Percentiles rank a stretch among this genome's conserved stretches.
These are phyloP conservation scores for Mucor ambiguus DNA, from an alignment of 371 early-diverging fungal genomes.

Conservation along the genomic window DNA sequence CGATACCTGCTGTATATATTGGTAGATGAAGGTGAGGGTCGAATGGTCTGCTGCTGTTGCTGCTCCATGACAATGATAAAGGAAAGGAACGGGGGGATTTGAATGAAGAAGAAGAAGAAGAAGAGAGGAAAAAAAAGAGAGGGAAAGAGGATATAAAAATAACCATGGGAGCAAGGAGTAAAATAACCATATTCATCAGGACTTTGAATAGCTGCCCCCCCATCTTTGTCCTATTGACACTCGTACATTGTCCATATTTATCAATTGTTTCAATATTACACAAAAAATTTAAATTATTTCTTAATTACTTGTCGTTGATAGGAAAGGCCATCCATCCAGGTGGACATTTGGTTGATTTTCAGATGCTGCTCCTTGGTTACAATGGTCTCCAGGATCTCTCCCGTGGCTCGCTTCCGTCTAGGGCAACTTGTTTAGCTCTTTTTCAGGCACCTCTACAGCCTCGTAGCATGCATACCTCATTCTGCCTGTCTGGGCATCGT, in stretches of 20 bases:
- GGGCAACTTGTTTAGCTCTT: no score
- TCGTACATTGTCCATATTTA: background rate
- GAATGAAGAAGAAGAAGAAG: background rate
- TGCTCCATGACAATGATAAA: conserved; percentile 2
- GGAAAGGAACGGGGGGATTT: background rate
- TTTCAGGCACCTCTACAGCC: no score
- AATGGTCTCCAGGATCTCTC: conserved; percentile 52
- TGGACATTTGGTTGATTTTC: conserved; percentile 44
- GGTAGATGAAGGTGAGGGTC: conserved; percentile 20
- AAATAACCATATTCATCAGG: background rate
- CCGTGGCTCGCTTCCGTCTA: conserved; percentile 23
- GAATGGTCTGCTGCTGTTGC: conserved; percentile 3
- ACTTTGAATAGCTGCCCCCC: background rate
- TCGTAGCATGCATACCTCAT: conserved; percentile 48
- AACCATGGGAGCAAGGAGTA: background rate
- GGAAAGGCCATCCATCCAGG: conserved; percentile 33
- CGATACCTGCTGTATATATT: conserved; percentile 27
- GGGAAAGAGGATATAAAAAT: background rate
- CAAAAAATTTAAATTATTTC: background rate
- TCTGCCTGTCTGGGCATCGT: conserved; percentile 52
- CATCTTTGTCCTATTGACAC: background rate
- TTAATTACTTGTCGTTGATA: conserved; percentile 23
- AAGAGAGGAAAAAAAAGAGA: background rate
- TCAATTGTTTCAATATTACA: background rate
- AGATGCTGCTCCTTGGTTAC: conserved; percentile 45